Percentiles rank a stretch among this genome's conserved stretches.
Evolutionary conservation across 805 yeast genomes (phyloP).

Genomic region (Spathaspora passalidarum): DNA sequence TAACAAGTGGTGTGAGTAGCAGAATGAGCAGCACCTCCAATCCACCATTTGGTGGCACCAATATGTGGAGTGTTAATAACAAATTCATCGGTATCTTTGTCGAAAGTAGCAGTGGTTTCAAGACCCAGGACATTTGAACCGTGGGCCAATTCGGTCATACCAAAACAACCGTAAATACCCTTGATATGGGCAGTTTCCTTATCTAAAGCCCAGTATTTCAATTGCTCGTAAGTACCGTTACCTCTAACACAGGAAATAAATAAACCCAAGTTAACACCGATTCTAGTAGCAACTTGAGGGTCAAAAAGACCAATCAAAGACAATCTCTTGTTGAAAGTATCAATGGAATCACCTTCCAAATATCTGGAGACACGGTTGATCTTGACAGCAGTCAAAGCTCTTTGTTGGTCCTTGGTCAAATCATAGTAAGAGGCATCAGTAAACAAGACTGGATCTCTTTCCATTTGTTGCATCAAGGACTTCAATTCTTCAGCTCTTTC

Average conservation of each 20-base stretch:
- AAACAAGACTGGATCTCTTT: slow-evolving; percentile 64
- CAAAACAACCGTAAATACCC: slow-evolving; percentile 62
- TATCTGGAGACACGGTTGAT: slow-evolving; percentile 61
- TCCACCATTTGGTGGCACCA: slow-evolving; percentile 52
- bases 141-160: slow-evolving; percentile 64
- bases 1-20: slow-evolving; percentile 41
- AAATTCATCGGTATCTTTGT: slow-evolving; percentile 38
- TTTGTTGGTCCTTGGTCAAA: slow-evolving; percentile 49
- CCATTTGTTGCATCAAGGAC: slow-evolving; percentile 52
- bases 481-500: slow-evolving; percentile 47
- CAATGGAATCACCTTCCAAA: slow-evolving; percentile 48
- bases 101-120: slow-evolving; percentile 52
- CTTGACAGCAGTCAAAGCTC: slow-evolving; percentile 58
- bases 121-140: slow-evolving; percentile 59
- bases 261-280: slow-evolving; percentile 85
- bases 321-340: slow-evolving; percentile 55
- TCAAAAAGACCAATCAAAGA: slow-evolving; percentile 64
- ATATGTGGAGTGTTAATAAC: slow-evolving; percentile 45
- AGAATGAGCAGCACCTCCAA: slow-evolving; percentile 49
- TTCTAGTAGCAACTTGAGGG: slow-evolving; percentile 75
- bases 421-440: slow-evolving; percentile 58
- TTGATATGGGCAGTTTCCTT: slow-evolving; percentile 60
- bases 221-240: slow-evolving; percentile 83
- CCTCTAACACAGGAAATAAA: slow-evolving; percentile 81
- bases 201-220: slow-evolving; percentile 75